Base-by-base conservation (phyloP, 257 asterid species). In the Linaria vulgaris region DNA sequence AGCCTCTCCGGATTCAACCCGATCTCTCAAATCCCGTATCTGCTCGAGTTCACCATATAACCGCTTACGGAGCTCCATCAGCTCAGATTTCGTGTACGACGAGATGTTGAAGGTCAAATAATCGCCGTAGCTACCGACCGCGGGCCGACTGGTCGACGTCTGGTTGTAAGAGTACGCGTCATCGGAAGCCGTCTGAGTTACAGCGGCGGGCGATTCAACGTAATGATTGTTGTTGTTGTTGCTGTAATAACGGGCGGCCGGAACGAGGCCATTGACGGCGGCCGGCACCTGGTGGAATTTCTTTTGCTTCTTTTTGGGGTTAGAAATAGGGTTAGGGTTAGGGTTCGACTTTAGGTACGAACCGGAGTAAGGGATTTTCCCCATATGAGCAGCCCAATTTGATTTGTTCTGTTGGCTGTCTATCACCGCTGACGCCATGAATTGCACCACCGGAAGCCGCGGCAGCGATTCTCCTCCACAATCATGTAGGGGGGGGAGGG, bases 111-210 rank as follows among this genome's bases (percentile, higher is more conserved):
- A 81, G 46, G 86, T 81, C 47, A 79, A 4, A 66, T 79, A 82
- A n/a, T 85, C 78, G 14, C 95, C 99, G 5, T 70, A 83, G 65
- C 78, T 78, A 1, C 49, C 49, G 45, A 68, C 72, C 9, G 82
- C 85, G 81, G 71, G 74, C 12, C 87, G 86, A 66, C 69, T 63
- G 34, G 79, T 64, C 0, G 81, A 63, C 31, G 86, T 70, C 78
- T 87, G 97, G 56, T 85, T 90, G 76, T 76, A 94, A 2, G 97
- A 94, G 70, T 94, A 87, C 6, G 96, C 97, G 27, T 94, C 99
- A 34, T 90, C 99, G 2, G 99, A 90, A 5, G 86, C 92, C 1
- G 96, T 76, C 83, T 81, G 97, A 44, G 94, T 80, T 16, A 82
- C 87, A 31, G 71, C 94, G 8, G 71, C 94, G 8, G 94, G 86